Evolutionary conservation across 208 protist genomes (phyloP), one percentile per base, ranked within the genome.

Genomic region (Trypanosoma caninum): DNA sequence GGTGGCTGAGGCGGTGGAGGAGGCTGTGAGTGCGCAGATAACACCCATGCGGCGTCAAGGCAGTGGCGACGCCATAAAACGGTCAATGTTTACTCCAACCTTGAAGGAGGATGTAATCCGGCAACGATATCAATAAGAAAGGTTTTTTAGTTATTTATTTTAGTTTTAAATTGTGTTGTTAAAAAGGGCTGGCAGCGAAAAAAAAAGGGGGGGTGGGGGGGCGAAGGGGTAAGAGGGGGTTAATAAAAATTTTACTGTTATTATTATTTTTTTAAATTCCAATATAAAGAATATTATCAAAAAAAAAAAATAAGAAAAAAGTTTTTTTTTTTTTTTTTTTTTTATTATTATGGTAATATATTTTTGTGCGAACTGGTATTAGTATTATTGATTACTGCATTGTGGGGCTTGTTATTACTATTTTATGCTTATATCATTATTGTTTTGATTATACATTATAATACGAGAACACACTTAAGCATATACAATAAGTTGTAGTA

Each of bases 91-190:
- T 38, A 69, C 66, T 13, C 71, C 76, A 2, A 69, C 59, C 5
- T 54, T 83, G 20, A 73, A 59, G n/a, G 82, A 88, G 41, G 75
- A 84, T 57, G 72, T 76, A 9, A 74, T 82, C 25, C 74, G 75
- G 8, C 50, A 56, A 13, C 76, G 76, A n/a, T 30, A n/a, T n/a
- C n/a, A n/a, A n/a, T n/a, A n/a, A n/a, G n/a, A n/a, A n/a, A n/a
- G n/a, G n/a, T n/a, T n/a, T n/a, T n/a, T n/a, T n/a, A n/a, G n/a
- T n/a, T n/a, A n/a, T n/a, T n/a, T n/a, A n/a, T n/a, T n/a, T n/a
- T n/a, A n/a, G n/a, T n/a, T n/a, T n/a, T n/a, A n/a, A n/a, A n/a
- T n/a, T n/a, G n/a, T n/a, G n/a, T n/a, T n/a, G n/a, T n/a, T n/a
- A n/a, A 42, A 28, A 44, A 30, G 20, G 34, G 3, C 60, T 59